Conservation (phyloP, 495 filamentous ascomycete genomes). For the Penicillium parvum region DNA sequence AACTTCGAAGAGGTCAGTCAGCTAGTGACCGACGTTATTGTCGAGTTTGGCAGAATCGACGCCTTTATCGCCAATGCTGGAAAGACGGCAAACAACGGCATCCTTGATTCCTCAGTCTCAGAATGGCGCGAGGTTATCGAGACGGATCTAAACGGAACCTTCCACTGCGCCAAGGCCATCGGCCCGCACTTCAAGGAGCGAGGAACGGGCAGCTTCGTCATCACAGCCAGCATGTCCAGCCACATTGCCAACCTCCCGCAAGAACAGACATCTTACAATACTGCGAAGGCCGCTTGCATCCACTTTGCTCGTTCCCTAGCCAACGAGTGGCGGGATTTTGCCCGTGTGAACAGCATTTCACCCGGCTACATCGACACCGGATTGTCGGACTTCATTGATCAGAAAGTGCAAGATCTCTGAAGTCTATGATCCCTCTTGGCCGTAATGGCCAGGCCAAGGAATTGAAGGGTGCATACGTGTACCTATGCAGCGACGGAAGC, state of each 20-base stretch:
- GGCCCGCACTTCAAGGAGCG: conserved; percentile 62
- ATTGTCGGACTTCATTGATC: conserved; percentile 67
- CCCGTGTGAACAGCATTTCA: conserved; percentile 67
- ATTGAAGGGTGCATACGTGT: conserved; percentile 80
- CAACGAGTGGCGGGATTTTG: conserved; percentile 76
- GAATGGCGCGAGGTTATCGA: conserved; percentile 66
- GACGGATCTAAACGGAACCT: conserved; percentile 59
- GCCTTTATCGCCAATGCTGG: conserved; percentile 68
- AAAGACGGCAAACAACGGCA: conserved; percentile 55
- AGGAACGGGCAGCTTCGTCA: conserved; percentile 56
- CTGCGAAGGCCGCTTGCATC: conserved; percentile 62
- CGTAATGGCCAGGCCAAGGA: conserved; percentile 75
- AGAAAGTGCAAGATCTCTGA: conserved; percentile 70
- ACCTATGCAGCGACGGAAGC: conserved; percentile 68
- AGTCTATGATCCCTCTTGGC: conserved; percentile 70
- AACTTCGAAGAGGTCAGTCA: conserved; percentile 47
- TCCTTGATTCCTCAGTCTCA: conserved; percentile 59
- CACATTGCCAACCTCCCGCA: conserved; percentile 76
- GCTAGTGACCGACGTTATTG: conserved; percentile 50
- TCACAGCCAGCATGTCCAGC: conserved; percentile 64
- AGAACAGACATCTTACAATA: conserved; percentile 75
- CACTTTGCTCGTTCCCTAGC: conserved; percentile 58
- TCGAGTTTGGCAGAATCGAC: conserved; percentile 62
- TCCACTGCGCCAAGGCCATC: conserved; percentile 65
- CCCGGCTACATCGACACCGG: conserved; percentile 80